phyloP scores from a whole-genome alignment of 768 basidiomycete species.

The Calocybe gangraenosa region DNA sequence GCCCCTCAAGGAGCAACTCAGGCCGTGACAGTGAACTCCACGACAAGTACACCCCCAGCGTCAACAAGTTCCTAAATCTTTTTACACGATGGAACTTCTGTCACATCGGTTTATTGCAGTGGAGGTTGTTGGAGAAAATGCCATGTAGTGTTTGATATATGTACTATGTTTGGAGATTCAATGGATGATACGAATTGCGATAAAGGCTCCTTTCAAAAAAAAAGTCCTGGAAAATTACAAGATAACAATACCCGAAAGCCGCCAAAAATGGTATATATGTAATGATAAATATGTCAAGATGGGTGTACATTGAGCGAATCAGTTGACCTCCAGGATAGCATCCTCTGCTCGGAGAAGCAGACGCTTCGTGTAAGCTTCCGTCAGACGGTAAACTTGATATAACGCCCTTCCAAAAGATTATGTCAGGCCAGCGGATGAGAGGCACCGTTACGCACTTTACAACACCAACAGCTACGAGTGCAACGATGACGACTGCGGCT shows the following conservation, averaged over 20 bases:
- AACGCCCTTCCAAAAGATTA: slow-evolving; percentile 48
- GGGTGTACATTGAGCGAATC: slow-evolving; percentile 11
- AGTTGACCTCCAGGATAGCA: slow-evolving; percentile 74
- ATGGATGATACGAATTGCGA: too few relatives aligned
- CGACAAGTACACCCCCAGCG: background rate
- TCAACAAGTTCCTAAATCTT: background rate
- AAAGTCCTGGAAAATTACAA: too few relatives aligned
- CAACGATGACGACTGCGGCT: slow-evolving; percentile 60
- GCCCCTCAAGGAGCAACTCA: slow-evolving; percentile 9
- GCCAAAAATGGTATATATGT: too few relatives aligned
- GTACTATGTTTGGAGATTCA: too few relatives aligned
- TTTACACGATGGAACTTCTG: too few relatives aligned
- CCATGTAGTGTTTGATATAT: too few relatives aligned
- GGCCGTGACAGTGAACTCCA: background rate
- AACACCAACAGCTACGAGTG: slow-evolving; percentile 58
- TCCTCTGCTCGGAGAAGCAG: slow-evolving; percentile 71
- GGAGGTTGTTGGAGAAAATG: too few relatives aligned
- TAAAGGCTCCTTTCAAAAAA: too few relatives aligned
- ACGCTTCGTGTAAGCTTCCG: slow-evolving; percentile 54
- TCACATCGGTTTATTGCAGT: too few relatives aligned
- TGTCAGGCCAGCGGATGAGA: slow-evolving; percentile 4
- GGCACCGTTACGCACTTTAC: slow-evolving; percentile 41
- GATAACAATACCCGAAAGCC: too few relatives aligned
- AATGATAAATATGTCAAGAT: slow-evolving; percentile 3
- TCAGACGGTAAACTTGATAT: slow-evolving; percentile 64